Evolutionary conservation across 345 rosid genomes (phyloP), one percentile per base, ranked within the genome.

Genomic region (Mercurialis annua): DNA sequence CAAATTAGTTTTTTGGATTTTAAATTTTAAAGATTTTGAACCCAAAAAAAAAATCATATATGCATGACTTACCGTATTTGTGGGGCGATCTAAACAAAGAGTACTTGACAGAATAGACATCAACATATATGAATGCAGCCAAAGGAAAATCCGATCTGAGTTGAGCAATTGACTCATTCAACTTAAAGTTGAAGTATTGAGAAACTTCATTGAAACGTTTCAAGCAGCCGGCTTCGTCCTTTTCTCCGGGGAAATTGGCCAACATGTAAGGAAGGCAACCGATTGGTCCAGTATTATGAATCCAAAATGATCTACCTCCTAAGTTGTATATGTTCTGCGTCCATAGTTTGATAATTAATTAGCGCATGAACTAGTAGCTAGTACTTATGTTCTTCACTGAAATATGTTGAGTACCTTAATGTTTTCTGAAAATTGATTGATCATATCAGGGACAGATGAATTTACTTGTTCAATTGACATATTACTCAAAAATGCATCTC

Each of bases 231-330:
- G 64, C 81, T 36, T 46, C 18, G 64, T 87, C 87, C 44, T 60
- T 69, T 33, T 67, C 71, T 16, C 62, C 68, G 5, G 81, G 76
- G 27, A 80, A 78, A 10, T 36, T 17, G n/a, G 58, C 65, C 11
- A 85, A 42, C 49, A 71, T 47, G 2, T 79, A 82, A 27, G 87
- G 77, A 53, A 86, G 73, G 53, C 96, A 86, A 12, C 96, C 92
- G 27, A 87, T 72, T 10, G 96, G 96, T 23, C 90, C 92, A 8
- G 92, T 85, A 69, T 79, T 81, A 65, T 83, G 92, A 64, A 89
- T 80, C 96, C 92, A 89, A 67, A 82, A 86, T 36, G 81, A 73
- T 51, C 86, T 78, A 2, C 62, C 94, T 30, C 91, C 89, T 18
- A 1, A 6, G 6, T 59, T 40, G 65, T 83, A 79, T 61, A 84